Evolutionary conservation across 306 rosid genomes (phyloP), one percentile per base, ranked within the genome.

Genomic region (Sophora flavescens): DNA sequence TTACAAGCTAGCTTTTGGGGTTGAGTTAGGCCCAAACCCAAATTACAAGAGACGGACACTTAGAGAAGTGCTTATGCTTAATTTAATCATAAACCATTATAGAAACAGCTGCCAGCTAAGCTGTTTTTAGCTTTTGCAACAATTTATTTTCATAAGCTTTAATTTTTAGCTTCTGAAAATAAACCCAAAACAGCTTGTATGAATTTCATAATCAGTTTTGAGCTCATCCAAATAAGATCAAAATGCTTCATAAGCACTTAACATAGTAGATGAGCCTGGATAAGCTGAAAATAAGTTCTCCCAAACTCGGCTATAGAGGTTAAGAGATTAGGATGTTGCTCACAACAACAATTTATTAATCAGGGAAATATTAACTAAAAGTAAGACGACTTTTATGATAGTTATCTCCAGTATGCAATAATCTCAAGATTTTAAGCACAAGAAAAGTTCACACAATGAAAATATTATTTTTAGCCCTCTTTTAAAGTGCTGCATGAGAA

Each of bases 351-450:
- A 48, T 22, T 48, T 57, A 12, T 60, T 6, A 38, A 36, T 26
- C 47, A 39, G 14, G 52, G 18, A 70, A 70, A 59, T 15, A 61
- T 62, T 42, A 76, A 51, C 62, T 36, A 5, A 65, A 39, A 41
- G 63, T 8, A 35, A 39, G 10, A 38, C 22, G 47, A 32, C 56
- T 75, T 61, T 70, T 33, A 41, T 41, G 36, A 52, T 8, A 39
- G 15, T 38, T 64, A 65, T 32, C 30, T 52, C 57, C 42, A 14
- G 60, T 44, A 11, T 3, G 4, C 69, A 47, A 60, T 18, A 76
- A 39, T 39, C 65, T 2, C 65, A 26, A 30, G 51, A 42, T 45
- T 30, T 32, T 63, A 71, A 68, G 39, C 60, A 68, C 4, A 18
- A 33, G 70, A 57, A 68, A 68, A 11, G 9, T 32, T 56, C 6